Conservation (phyloP, 768 basidiomycete species). For the Termitomyces sp. region DNA sequence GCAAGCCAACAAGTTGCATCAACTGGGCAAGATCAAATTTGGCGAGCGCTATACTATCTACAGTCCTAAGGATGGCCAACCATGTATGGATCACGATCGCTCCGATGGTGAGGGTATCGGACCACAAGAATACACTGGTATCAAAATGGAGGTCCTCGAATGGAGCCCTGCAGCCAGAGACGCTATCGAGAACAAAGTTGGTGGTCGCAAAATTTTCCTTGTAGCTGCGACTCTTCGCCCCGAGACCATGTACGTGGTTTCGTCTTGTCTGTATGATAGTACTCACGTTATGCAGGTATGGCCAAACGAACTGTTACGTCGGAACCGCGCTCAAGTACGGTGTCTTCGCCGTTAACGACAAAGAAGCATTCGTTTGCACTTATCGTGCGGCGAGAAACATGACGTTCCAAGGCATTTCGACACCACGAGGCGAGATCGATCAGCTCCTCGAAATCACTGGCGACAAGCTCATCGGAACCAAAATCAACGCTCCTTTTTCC, state of each 20-base stretch:
- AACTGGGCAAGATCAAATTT: slow-evolving; percentile 91
- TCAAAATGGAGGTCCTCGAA: slow-evolving; percentile 90
- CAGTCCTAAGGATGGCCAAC: slow-evolving; percentile 97
- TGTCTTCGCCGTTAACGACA: slow-evolving; percentile 81
- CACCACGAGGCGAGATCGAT: slow-evolving; percentile 63
- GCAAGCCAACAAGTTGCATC: slow-evolving; percentile 93
- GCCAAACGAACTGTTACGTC: slow-evolving; percentile 98
- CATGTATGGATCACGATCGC: slow-evolving; percentile 99
- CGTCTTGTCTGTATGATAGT: slow-evolving; percentile 1
- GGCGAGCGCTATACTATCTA: slow-evolving; percentile 98
- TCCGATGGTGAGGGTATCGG: slow-evolving; percentile 91
- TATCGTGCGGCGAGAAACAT: slow-evolving; percentile 93
- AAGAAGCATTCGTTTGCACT: slow-evolving; percentile 86
- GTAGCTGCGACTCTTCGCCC: slow-evolving; percentile 96
- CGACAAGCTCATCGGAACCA: slow-evolving; percentile 77
- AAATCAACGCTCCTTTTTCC: slow-evolving; percentile 82
- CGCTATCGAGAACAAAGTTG: slow-evolving; percentile 61
- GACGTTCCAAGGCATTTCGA: slow-evolving; percentile 88
- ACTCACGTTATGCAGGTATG: slow-evolving; percentile 57
- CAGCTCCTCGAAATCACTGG: slow-evolving; percentile 80
- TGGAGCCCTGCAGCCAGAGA: slow-evolving; percentile 72
- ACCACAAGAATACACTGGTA: slow-evolving; percentile 90
- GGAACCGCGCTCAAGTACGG: slow-evolving; percentile 89
- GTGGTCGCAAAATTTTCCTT: slow-evolving; percentile 78
- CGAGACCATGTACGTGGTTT: slow-evolving; percentile 80